Evolutionary conservation across 129 eudicot species (phyloP), one percentile per base, ranked within the genome.

Genomic region (Pulicaria dysenterica): DNA sequence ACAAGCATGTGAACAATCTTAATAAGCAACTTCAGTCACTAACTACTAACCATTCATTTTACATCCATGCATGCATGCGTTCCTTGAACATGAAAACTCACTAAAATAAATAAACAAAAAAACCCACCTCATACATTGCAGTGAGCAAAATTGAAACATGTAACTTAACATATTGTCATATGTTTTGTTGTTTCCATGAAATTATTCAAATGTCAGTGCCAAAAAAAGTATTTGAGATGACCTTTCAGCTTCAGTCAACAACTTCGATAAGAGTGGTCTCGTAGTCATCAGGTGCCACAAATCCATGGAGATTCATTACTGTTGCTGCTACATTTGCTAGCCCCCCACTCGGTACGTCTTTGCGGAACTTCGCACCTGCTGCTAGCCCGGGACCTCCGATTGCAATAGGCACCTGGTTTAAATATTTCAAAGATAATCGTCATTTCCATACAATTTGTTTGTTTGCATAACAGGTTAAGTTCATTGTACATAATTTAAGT

Each of bases 321-420:
- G 98, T 92, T 24, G 98, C 95, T 40, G 98, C 98, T 61, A 92
- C 98, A 51, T 92, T 92, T 14, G 98, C 95, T 1, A 92, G 88
- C 49, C 98, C 98, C 1, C 80, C 95, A 9, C 57, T 66, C 2
- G 92, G 96, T 8, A 92, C 82, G 78, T 89, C 98, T 70, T 82
- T 82, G 58, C 98, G 88, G 89, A 83, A 92, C 50, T 79, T 83
- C 45, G 80, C 98, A 43, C 95, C 90, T 0, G 85, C 84, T 67
- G 85, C 64, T 68, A 92, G 68, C 31, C 98, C 98, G 8, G 92
- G 96, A 4, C 98, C 98, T 36, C 98, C 98, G 54, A 92, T 92
- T 61, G 98, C 96, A 75, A 92, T 78, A 0, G 98, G 98, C 66
- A 92, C 98, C 98, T 92, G 37, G 43, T 24, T 38, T 58, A 66